Evolutionary conservation across 345 rosid species (phyloP).

Genomic region (Citrus medica): DNA sequence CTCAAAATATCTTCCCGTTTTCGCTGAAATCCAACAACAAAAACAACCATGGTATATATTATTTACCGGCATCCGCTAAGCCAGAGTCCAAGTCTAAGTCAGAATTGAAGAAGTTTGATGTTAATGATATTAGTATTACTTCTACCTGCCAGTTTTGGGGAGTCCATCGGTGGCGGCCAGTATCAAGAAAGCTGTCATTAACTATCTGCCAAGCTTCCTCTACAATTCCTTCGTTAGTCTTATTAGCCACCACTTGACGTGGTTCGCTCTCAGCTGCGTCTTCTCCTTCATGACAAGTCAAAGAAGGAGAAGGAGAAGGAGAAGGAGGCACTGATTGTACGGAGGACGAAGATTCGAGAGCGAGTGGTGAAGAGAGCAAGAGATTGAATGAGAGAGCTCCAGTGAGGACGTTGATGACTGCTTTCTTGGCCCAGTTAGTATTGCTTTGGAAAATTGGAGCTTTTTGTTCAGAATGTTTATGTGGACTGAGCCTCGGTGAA

Average conservation of each 20-base stretch:
- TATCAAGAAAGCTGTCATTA: conserved; percentile 61
- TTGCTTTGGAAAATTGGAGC: background rate
- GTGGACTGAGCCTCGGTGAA: background rate
- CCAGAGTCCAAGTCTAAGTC: too few relatives aligned
- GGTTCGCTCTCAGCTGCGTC: conserved; percentile 31
- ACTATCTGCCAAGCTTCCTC: conserved; percentile 97
- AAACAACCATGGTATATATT: background rate
- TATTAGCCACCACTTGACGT: conserved; percentile 19
- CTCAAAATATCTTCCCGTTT: conserved; percentile 57
- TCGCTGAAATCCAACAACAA: conserved; percentile 35
- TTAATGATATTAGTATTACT: background rate
- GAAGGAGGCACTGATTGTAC: conserved; percentile 9
- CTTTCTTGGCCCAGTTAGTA: conserved; percentile 28
- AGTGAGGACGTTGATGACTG: conserved; percentile 35
- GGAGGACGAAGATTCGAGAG: conserved; percentile 29
- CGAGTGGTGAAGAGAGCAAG: conserved; percentile 50
- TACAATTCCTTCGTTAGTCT: conserved; percentile 59
- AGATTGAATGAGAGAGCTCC: conserved; percentile 66
- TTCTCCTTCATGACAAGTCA: conserved; percentile 52
- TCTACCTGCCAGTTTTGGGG: conserved; percentile 69
- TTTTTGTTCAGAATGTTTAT: background rate
- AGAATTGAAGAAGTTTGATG: background rate
- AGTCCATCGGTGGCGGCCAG: conserved; percentile 59
- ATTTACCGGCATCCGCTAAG: too few relatives aligned
- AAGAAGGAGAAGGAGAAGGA: conserved; percentile 28